Conservation (phyloP, 306 rosid species). For the Quercus gilva region DNA sequence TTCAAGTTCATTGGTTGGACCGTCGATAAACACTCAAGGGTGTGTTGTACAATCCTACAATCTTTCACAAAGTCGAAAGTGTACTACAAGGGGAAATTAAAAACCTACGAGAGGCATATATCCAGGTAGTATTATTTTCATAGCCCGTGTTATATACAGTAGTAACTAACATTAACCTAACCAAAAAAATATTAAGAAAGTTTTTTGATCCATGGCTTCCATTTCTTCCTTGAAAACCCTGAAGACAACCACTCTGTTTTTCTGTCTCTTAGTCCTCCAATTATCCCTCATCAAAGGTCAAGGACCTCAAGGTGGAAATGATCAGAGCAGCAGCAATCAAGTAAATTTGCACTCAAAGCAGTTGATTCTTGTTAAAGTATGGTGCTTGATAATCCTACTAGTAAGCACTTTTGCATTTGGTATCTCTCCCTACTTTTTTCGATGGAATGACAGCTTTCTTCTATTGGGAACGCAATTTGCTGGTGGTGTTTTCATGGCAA, state of each 20-base stretch:
- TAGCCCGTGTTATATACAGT: neutral
- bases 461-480: too few species aligned
- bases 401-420: constrained; percentile 37
- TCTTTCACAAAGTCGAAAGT: constrained; percentile 27
- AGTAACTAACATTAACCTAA: neutral
- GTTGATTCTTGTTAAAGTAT: constrained; percentile 52
- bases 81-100: constrained; percentile 28
- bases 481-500: too few species aligned
- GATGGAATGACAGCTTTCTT: too few species aligned
- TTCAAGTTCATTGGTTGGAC: neutral
- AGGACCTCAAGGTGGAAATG: constrained; percentile 34
- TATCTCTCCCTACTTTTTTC: too few species aligned
- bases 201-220: constrained; percentile 28
- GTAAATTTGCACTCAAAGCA: constrained; percentile 33
- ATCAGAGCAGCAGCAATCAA: neutral
- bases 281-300: constrained; percentile 17
- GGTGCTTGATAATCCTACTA: constrained; percentile 39
- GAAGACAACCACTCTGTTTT: constrained; percentile 42
- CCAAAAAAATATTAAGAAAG: neutral
- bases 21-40: neutral
- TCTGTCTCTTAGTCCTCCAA: constrained; percentile 25
- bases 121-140: neutral
- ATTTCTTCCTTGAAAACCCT: constrained; percentile 13
- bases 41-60: constrained; percentile 27
- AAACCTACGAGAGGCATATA: neutral